Percentiles rank a stretch among this genome's conserved stretches.
These are phyloP conservation scores for Acacia melanoxylon DNA, from an alignment of 306 rosid genomes.

Conservation along the genomic window DNA sequence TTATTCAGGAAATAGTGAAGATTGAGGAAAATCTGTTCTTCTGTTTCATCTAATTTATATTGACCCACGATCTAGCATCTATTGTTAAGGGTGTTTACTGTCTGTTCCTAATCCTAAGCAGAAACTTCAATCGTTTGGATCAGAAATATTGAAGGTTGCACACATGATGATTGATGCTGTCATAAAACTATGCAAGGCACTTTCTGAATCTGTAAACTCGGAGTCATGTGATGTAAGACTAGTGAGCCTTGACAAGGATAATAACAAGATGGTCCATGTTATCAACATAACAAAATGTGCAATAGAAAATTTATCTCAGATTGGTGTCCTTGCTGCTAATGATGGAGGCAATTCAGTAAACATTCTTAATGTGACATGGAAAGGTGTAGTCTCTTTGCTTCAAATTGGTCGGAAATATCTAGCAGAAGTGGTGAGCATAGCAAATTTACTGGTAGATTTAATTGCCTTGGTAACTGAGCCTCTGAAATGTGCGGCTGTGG, in stretches of 20 bases:
- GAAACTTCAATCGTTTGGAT: slow-evolving; percentile 59
- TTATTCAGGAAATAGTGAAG: neutral
- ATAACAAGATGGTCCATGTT: slow-evolving; percentile 42
- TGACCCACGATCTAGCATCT: slow-evolving; percentile 1
- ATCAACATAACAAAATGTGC: slow-evolving; percentile 55
- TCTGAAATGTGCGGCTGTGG: slow-evolving; percentile 66
- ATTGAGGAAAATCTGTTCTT: neutral
- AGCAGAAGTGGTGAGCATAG: slow-evolving; percentile 47
- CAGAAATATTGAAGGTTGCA: slow-evolving; percentile 56
- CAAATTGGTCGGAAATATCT: slow-evolving; percentile 63
- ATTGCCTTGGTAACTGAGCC: slow-evolving; percentile 66
- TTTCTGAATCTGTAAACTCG: slow-evolving; percentile 48
- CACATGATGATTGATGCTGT: slow-evolving; percentile 59
- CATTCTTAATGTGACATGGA: slow-evolving; percentile 86
- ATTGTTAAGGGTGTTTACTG: slow-evolving; percentile 19
- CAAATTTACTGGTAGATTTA: slow-evolving; percentile 53
- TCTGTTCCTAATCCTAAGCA: slow-evolving; percentile 41
- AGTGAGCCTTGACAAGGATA: slow-evolving; percentile 39
- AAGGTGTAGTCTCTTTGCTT: slow-evolving; percentile 88
- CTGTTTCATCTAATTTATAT: slow-evolving; percentile 12
- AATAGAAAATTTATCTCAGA: slow-evolving; percentile 62
- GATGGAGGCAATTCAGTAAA: slow-evolving; percentile 79
- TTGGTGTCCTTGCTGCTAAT: slow-evolving; percentile 83
- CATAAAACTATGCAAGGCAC: slow-evolving; percentile 62
- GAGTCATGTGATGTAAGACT: slow-evolving; percentile 44